Evolutionary conservation across 78 protist species (phyloP).

Genomic region (Anaeramoeba ignava): DNA sequence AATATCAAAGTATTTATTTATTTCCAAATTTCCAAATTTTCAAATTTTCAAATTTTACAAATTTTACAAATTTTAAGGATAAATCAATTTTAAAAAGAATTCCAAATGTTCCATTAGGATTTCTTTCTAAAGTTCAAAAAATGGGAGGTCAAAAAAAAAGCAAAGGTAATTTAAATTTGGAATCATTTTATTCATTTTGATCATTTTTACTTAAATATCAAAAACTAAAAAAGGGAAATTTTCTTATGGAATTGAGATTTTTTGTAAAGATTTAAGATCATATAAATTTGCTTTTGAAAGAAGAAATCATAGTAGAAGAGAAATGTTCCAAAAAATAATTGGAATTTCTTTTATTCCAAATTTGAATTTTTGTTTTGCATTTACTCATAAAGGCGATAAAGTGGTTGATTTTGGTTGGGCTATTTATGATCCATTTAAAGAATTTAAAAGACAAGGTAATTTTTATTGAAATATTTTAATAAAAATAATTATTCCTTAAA

Average conservation of each 20-base stretch:
- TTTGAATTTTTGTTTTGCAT: neutral
- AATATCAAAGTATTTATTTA: too few species aligned
- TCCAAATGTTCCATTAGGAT: too few species aligned
- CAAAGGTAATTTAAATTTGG: too few species aligned
- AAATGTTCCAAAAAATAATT: neutral
- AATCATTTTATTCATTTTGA: too few species aligned
- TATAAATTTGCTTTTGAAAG: neutral
- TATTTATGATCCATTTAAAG: neutral
- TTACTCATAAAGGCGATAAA: neutral
- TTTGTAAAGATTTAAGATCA: neutral
- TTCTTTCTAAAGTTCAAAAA: too few species aligned
- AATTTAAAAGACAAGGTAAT: neutral
- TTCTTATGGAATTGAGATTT: constrained; percentile 1
- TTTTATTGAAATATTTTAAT: neutral
- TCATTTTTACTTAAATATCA: too few species aligned
- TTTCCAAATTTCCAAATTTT: too few species aligned
- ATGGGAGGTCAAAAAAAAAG: too few species aligned
- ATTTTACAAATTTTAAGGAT: too few species aligned
- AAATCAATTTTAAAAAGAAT: too few species aligned
- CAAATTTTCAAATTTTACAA: too few species aligned
- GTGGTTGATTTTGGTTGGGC: neutral
- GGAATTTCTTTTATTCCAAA: neutral
- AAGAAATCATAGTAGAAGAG: neutral
- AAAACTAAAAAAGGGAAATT: neutral
- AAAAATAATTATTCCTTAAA: too few species aligned